A percentile compares a stretch with the other conserved stretches of the same genome.
phyloP scores from a whole-genome alignment of 441 rosid species.

The Erodium texanum region DNA sequence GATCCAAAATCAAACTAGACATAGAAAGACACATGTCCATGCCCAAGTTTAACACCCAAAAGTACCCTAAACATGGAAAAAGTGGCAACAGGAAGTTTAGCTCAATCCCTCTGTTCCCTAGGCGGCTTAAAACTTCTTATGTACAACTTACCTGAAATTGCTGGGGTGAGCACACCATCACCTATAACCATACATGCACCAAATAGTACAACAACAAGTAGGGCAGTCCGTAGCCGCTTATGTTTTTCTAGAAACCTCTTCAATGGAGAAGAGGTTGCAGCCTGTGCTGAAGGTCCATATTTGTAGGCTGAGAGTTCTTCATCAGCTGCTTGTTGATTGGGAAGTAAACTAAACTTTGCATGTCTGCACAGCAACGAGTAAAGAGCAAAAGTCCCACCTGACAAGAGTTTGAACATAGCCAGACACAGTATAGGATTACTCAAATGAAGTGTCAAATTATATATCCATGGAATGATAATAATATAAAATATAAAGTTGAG shows the following conservation, averaged over 20 bases:
- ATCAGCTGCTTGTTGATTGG: constrained; percentile 91
- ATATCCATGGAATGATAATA: not conserved
- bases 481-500: not conserved
- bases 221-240: constrained; percentile 54
- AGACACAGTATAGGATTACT: not conserved
- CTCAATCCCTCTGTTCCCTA: not conserved
- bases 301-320: constrained; percentile 86
- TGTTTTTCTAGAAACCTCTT: constrained; percentile 73
- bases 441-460: not conserved
- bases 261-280: constrained; percentile 37
- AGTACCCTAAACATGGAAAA: too few species aligned
- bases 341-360: constrained; percentile 75
- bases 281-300: constrained; percentile 42
- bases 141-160: constrained; percentile 60
- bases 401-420: constrained; percentile 11
- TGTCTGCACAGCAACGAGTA: constrained; percentile 86
- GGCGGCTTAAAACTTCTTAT: not conserved
- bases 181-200: constrained; percentile 87
- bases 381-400: constrained; percentile 91
- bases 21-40: not conserved
- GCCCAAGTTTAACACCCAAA: too few species aligned
- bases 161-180: constrained; percentile 82
- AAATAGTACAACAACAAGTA: constrained; percentile 63
- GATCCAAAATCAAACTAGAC: not conserved
- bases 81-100: too few species aligned